Conservation (phyloP, 2,329 filamentous ascomycete genomes). For the Colletotrichum cordylinicola region DNA sequence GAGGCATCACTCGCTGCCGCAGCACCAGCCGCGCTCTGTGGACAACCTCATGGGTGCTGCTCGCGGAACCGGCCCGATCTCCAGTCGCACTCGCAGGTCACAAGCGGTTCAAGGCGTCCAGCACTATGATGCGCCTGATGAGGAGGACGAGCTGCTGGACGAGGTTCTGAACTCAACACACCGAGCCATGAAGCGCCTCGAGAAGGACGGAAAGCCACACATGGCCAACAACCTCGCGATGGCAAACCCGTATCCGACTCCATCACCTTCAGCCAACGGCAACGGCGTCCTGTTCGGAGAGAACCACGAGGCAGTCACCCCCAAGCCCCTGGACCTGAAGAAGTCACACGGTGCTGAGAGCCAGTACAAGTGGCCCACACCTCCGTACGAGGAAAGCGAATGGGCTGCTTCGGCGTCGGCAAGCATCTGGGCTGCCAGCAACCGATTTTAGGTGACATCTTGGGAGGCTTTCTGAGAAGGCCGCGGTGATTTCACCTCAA, state of each 20-base stretch:
- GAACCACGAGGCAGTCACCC: constrained; percentile 63
- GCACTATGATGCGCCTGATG: constrained; percentile 92
- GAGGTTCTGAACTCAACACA: constrained; percentile 84
- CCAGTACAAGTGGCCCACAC: constrained; percentile 86
- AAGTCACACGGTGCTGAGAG: constrained; percentile 46
- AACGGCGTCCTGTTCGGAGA: constrained; percentile 79
- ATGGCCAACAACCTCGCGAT: constrained; percentile 69
- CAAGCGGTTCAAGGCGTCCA: constrained; percentile 78
- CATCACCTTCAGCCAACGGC: constrained; percentile 81
- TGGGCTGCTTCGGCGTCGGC: constrained; percentile 86
- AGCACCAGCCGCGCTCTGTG: constrained; percentile 64
- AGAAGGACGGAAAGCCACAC: constrained; percentile 59
- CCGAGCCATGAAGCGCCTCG: constrained; percentile 75
- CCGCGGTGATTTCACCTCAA: background rate
- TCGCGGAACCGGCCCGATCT: constrained; percentile 66
- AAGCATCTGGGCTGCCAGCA: constrained; percentile 78
- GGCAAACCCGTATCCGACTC: constrained; percentile 68
- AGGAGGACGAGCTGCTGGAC: constrained; percentile 94
- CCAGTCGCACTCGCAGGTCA: constrained; percentile 80
- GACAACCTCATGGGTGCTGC: constrained; percentile 67
- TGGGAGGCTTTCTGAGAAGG: background rate
- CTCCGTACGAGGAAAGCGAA: constrained; percentile 91
- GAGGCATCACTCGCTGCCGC: constrained; percentile 68
- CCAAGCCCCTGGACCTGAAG: constrained; percentile 75
- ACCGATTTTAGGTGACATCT: constrained; percentile 55